Base-by-base conservation (phyloP, 2,329 filamentous ascomycete species). In the Sordariomycetes sp. region DNA sequence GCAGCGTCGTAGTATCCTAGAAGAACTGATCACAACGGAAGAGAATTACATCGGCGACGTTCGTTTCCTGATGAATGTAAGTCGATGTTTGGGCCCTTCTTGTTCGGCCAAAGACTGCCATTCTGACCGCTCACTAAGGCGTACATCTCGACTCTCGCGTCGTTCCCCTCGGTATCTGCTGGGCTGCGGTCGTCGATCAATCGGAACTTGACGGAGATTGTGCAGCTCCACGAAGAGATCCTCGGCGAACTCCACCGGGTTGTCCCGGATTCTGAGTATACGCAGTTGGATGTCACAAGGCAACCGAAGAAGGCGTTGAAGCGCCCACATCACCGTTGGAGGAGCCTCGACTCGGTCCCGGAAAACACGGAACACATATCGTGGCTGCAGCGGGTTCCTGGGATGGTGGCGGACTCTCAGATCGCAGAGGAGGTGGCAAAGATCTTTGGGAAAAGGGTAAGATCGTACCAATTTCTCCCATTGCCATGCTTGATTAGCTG, bases 41-140 rank as follows among this genome's bases (percentile, higher is more conserved):
- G 87, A 94, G 67, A 83, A 86, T 64, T 97, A 97, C 67, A 85
- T 97, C 63, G 82, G 85, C 17, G 92, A 96, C 64, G 71, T 97
- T 59, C 89, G 89, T 64, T 90, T 94, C 62, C 75, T 97, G 59
- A 86, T 87, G 67, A 90, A 95, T 70, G 91, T 92, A 73, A 66
- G 82, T 65, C 48, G 15, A 10, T 22, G 12, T 20, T 12, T 52
- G 42, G 52, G 22, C 20, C n/a, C 12, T 34, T 20, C 15, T 8
- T 28, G 12, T 6, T 34, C n/a, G 32, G 7, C 7, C 10, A 8
- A 22, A 24, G 22, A 50, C 12, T 39, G n/a, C 8, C 42, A 35
- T 50, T 61, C 67, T 13, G 1, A 2, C 15, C 8, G 10, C 62
- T 52, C 17, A 3, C 5, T 50, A 90, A 90, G 87, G 80, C 89